Conservation (phyloP, 805 yeast species). For the Yarrowia phangngaensis region DNA sequence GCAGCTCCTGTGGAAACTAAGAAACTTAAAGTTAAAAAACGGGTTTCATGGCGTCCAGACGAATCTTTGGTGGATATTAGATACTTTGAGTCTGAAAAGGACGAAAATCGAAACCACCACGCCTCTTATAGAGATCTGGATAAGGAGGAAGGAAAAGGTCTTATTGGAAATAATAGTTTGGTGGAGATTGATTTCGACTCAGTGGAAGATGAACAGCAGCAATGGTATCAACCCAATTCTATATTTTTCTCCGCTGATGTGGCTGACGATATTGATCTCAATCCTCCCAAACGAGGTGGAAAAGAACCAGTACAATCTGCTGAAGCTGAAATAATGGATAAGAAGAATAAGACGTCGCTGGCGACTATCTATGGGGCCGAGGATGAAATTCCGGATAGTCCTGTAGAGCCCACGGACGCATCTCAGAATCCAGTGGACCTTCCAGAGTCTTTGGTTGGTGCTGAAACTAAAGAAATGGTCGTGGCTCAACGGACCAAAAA, state of each 20-base stretch:
- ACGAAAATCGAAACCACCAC: conserved; percentile 7
- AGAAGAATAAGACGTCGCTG: conserved; percentile 12
- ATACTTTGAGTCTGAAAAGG: conserved; percentile 21
- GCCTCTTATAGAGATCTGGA: conserved; percentile 23
- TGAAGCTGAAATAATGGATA: conserved; percentile 1
- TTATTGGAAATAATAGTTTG: conserved; percentile 17
- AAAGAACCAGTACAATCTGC: neutral
- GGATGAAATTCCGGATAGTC: conserved; percentile 10
- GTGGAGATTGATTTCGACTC: conserved; percentile 21
- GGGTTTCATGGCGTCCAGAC: conserved; percentile 21
- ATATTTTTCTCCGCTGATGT: neutral
- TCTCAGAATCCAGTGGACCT: conserved; percentile 21
- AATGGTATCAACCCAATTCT: conserved; percentile 5
- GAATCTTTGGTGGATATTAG: conserved; percentile 8
- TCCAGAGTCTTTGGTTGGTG: neutral
- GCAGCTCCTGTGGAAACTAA: conserved; percentile 7
- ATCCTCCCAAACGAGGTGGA: conserved; percentile 20
- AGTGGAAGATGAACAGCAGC: conserved; percentile 21
- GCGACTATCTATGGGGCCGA: conserved; percentile 2
- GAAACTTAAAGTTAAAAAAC: conserved; percentile 13
- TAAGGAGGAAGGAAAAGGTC: conserved; percentile 18
- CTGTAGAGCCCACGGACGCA: conserved; percentile 3
- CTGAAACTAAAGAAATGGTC: neutral
- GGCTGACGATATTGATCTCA: conserved; percentile 1
- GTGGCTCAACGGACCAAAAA: conserved; percentile 17